These are phyloP conservation scores for Camelina sativa DNA, from an alignment of 345 rosid species.

Conservation along the genomic window DNA sequence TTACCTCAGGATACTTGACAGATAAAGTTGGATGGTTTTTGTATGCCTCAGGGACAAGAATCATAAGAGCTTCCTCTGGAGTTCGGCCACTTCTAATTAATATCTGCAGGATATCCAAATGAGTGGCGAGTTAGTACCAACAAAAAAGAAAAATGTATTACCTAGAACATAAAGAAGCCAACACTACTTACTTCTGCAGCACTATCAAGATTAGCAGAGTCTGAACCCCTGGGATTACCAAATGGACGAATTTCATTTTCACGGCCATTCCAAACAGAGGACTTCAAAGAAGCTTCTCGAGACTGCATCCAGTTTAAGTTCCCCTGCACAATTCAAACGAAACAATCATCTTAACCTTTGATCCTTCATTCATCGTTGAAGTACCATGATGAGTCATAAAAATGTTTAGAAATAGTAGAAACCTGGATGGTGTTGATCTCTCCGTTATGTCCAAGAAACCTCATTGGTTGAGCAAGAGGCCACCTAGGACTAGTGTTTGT, in stretches of 20 bases:
- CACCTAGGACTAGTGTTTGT: constrained; percentile 99
- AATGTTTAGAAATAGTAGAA: constrained; percentile 20
- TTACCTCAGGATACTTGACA: constrained; percentile 92
- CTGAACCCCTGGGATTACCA: constrained; percentile 94
- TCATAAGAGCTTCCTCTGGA: constrained; percentile 96
- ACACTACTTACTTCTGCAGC: constrained; percentile 82
- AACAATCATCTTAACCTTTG: constrained; percentile 2
- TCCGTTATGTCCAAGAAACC: constrained; percentile 99
- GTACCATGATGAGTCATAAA: background rate
- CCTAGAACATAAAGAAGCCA: background rate
- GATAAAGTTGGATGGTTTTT: constrained; percentile 90
- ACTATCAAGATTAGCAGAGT: constrained; percentile 97
- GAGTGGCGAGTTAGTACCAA: background rate
- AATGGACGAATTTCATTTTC: constrained; percentile 96
- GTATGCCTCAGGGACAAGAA: constrained; percentile 99
- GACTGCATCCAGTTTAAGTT: constrained; percentile 99
- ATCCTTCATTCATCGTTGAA: background rate
- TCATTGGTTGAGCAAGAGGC: constrained; percentile 99
- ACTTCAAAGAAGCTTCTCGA: constrained; percentile 84
- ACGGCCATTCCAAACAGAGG: constrained; percentile 95
- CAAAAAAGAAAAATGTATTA: background rate
- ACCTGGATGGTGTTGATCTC: constrained; percentile 99
- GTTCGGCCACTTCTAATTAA: constrained; percentile 88
- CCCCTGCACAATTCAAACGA: constrained; percentile 58
- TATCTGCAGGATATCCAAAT: constrained; percentile 53